Evolutionary conservation across 108 stramenopile species (phyloP).

Genomic region (Bacterosira constricta): DNA sequence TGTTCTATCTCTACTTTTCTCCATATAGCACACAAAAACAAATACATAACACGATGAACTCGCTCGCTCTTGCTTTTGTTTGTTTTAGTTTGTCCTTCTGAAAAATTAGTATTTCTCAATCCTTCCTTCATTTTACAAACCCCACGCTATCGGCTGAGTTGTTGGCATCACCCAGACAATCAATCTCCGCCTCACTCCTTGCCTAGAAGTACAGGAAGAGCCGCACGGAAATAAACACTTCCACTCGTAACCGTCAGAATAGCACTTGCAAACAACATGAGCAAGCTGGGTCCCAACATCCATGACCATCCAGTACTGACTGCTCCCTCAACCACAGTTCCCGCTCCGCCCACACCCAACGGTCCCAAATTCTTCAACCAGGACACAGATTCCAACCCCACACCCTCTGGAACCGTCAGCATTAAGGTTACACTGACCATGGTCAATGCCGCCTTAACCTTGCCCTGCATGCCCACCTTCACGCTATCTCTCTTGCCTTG

Average conservation of each 20-base stretch:
- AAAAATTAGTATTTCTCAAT: no score
- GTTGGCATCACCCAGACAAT: no score
- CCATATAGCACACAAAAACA: no score
- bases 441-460: slow-evolving; percentile 85
- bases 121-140: no score
- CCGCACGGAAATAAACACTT: slow-evolving; percentile 83
- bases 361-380: slow-evolving; percentile 23
- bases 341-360: slow-evolving; percentile 19
- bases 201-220: slow-evolving; percentile 65
- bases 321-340: slow-evolving; percentile 5
- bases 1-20: no score
- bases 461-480: slow-evolving; percentile 88
- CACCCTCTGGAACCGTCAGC: slow-evolving; percentile 58
- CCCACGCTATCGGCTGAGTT: no score
- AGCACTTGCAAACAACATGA: slow-evolving; percentile 67
- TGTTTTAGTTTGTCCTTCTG: no score
- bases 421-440: slow-evolving; percentile 76
- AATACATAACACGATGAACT: no score
- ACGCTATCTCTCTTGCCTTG: slow-evolving; percentile 79
- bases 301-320: slow-evolving; percentile 15
- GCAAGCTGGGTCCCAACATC: slow-evolving; percentile 49
- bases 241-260: slow-evolving; percentile 88
- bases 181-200: slow-evolving; percentile 48
- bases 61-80: no score
- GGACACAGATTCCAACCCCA: slow-evolving; percentile 25